Conservation (phyloP, 768 basidiomycete species). For the Suillus decipiens region DNA sequence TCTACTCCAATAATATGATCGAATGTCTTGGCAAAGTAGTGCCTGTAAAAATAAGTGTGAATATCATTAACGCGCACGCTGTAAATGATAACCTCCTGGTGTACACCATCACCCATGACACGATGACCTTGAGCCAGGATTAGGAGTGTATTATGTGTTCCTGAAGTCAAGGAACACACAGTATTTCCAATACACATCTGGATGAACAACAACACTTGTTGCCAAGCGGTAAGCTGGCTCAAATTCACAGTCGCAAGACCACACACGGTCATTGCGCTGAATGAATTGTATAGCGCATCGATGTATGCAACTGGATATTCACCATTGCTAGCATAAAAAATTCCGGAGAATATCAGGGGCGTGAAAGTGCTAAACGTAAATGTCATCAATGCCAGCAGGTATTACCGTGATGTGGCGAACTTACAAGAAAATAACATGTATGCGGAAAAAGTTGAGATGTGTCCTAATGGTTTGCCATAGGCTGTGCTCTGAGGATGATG, state of each 20-base stretch:
- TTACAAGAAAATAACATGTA: conserved; percentile 64
- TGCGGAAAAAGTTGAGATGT: conserved; percentile 68
- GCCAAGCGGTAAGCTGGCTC: conserved; percentile 67
- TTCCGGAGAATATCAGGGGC: conserved; percentile 75
- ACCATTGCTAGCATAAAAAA: conserved; percentile 86
- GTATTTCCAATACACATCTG: conserved; percentile 80
- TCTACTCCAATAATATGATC: conserved; percentile 53
- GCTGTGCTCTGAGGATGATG: conserved; percentile 8
- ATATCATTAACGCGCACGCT: not conserved
- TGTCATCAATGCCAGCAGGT: not conserved
- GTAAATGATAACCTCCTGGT: conserved; percentile 58
- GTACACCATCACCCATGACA: conserved; percentile 85
- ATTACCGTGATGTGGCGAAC: conserved; percentile 22
- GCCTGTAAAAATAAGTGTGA: conserved; percentile 39
- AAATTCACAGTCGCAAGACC: conserved; percentile 73
- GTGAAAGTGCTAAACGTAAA: conserved; percentile 58
- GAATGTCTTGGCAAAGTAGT: conserved; percentile 73
- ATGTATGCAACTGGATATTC: conserved; percentile 67
- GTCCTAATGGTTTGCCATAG: conserved; percentile 34
- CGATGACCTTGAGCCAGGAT: conserved; percentile 51
- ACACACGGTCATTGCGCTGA: conserved; percentile 78
- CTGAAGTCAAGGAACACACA: conserved; percentile 45
- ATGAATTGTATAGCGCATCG: conserved; percentile 76
- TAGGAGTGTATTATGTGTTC: not conserved
- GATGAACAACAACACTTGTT: conserved; percentile 69